Percentiles rank a stretch among this genome's conserved stretches.
Evolutionary conservation across 768 basidiomycete genomes (phyloP).

Genomic region (Xerocomus spinulosus): DNA sequence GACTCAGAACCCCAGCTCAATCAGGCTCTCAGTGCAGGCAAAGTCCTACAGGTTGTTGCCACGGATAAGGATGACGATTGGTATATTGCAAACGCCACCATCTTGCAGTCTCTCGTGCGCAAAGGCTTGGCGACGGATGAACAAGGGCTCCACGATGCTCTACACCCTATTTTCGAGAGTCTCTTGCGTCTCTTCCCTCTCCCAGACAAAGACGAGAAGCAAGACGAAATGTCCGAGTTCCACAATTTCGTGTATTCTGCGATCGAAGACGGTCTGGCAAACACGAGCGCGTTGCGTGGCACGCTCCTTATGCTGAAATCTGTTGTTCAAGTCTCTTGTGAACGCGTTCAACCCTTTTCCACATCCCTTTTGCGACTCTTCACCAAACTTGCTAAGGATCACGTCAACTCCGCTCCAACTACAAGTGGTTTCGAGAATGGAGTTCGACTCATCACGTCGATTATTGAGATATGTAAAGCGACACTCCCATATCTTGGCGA

Average conservation of each 20-base stretch:
- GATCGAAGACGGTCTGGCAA: slow-evolving; percentile 75
- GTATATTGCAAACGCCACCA: slow-evolving; percentile 66
- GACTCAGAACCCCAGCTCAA: slow-evolving; percentile 58
- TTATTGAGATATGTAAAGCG: slow-evolving; percentile 81
- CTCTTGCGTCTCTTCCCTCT: slow-evolving; percentile 74
- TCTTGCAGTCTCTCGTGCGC: slow-evolving; percentile 78
- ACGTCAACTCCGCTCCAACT: slow-evolving; percentile 54
- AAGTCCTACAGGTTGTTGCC: slow-evolving; percentile 83
- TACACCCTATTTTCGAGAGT: slow-evolving; percentile 79
- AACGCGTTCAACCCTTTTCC: slow-evolving; percentile 79
- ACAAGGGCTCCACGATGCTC: slow-evolving; percentile 67
- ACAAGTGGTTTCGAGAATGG: slow-evolving; percentile 51
- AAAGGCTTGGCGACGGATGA: slow-evolving; percentile 86
- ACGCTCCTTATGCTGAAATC: slow-evolving; percentile 85
- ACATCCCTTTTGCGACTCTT: slow-evolving; percentile 76
- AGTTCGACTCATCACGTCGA: slow-evolving; percentile 65
- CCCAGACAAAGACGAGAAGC: slow-evolving; percentile 73
- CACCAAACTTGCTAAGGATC: slow-evolving; percentile 83
- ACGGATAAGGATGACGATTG: slow-evolving; percentile 80
- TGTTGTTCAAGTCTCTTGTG: slow-evolving; percentile 73
- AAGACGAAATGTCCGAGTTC: slow-evolving; percentile 67
- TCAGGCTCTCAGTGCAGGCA: slow-evolving; percentile 75
- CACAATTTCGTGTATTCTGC: slow-evolving; percentile 70
- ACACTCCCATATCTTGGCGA: slow-evolving; percentile 83
- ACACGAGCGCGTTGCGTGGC: slow-evolving; percentile 67